Conservation (phyloP, 2,329 filamentous ascomycete genomes). For the Teratosphaeriaceae sp. region DNA sequence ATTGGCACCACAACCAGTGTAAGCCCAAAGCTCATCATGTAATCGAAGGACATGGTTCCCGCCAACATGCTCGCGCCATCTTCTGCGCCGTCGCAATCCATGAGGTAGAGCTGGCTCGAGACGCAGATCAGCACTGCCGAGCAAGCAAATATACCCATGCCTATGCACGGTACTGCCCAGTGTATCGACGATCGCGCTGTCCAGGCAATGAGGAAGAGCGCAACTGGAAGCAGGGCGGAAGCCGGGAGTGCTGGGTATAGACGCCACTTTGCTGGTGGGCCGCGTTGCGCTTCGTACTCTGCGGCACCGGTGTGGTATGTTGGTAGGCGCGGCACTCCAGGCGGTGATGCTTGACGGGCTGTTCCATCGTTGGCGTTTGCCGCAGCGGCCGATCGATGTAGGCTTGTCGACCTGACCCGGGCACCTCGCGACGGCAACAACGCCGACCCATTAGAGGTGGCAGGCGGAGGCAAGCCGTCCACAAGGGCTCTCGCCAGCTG, state of each 20-base stretch:
- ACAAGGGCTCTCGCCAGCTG: constrained; percentile 17
- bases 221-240: constrained; percentile 10
- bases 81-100: constrained; percentile 47
- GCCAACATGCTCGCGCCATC: constrained; percentile 50
- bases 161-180: constrained; percentile 47
- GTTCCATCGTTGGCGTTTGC: constrained; percentile 8
- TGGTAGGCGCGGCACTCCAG: constrained; percentile 3
- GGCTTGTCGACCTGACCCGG: constrained; percentile 10
- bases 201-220: constrained; percentile 19
- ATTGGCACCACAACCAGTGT: constrained; percentile 51
- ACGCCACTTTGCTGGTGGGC: constrained; percentile 16
- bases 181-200: constrained; percentile 38
- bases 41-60: constrained; percentile 51
- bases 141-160: constrained; percentile 20
- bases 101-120: constrained; percentile 34
- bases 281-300: not conserved
- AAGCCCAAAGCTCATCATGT: constrained; percentile 50
- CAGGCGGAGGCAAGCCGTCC: constrained; percentile 9
- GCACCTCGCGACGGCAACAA: not conserved
- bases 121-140: constrained; percentile 21
- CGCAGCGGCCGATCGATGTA: constrained; percentile 9
- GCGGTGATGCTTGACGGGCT: not conserved
- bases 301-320: not conserved
- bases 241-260: constrained; percentile 15
- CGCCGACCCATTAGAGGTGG: not conserved